These are phyloP conservation scores for Monilinia fructicola DNA, from an alignment of 2,329 filamentous ascomycete genomes.

Conservation along the genomic window DNA sequence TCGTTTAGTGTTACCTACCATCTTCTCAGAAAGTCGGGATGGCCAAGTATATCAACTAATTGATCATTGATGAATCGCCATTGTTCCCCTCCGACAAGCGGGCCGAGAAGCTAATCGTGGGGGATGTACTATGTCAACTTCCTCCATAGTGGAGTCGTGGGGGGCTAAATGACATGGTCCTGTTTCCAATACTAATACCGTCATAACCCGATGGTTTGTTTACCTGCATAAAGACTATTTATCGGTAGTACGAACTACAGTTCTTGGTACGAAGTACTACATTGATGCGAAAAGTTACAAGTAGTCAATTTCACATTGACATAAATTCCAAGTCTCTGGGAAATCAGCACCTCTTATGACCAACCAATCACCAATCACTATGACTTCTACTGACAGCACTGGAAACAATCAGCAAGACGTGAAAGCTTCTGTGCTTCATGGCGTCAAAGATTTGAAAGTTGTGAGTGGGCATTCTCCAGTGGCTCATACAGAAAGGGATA, in stretches of 20 bases:
- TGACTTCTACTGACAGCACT: constrained; percentile 24
- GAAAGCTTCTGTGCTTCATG: constrained; percentile 40
- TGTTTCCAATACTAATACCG: not conserved
- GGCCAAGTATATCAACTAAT: not conserved
- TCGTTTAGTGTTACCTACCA: not conserved
- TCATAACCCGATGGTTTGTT: constrained; percentile 5
- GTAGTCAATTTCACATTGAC: not conserved
- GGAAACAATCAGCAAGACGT: constrained; percentile 23
- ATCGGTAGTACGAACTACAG: not conserved
- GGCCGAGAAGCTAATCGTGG: not conserved
- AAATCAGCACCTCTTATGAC: not conserved
- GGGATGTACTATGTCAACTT: not conserved
- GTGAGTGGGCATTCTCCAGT: constrained; percentile 28
- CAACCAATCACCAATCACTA: not conserved
- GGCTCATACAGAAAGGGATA: not conserved
- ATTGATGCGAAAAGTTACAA: not conserved
- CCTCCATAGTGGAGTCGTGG: constrained; percentile 5
- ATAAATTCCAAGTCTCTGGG: not conserved
- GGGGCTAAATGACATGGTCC: not conserved
- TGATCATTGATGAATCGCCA: not conserved
- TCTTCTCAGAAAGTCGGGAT: constrained; percentile 3
- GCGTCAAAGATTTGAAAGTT: constrained; percentile 39
- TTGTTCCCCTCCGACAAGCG: constrained; percentile 7
- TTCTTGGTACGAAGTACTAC: not conserved
- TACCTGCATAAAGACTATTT: not conserved